Percentiles rank a stretch among this genome's conserved stretches.
These are phyloP conservation scores for Chaetothyriales sp. DNA, from an alignment of 2,329 filamentous ascomycete species.

Conservation along the genomic window DNA sequence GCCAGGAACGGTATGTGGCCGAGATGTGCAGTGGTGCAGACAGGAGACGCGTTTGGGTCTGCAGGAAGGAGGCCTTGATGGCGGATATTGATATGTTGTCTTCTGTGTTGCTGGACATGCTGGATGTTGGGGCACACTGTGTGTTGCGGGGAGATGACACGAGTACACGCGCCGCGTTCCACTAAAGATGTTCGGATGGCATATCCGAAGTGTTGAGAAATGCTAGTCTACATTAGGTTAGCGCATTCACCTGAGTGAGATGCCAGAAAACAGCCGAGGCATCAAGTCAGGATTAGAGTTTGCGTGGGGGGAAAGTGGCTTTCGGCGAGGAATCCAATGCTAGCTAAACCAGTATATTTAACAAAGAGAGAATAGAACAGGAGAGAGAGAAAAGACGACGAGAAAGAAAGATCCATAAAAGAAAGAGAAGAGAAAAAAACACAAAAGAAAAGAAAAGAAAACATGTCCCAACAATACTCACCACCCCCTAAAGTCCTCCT, in stretches of 20 bases:
- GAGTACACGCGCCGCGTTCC: background rate
- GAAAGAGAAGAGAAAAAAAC: background rate
- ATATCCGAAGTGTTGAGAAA: background rate
- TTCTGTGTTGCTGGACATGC: background rate
- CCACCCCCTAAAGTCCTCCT: slow-evolving; percentile 54
- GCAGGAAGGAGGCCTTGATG: slow-evolving; percentile 3
- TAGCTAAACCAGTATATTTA: too few species aligned
- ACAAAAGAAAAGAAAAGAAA: background rate
- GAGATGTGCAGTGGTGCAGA: background rate
- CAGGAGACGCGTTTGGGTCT: background rate
- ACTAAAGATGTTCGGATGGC: background rate
- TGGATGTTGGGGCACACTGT: too few species aligned
- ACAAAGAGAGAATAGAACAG: too few species aligned
- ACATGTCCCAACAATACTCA: background rate
- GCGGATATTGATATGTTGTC: background rate
- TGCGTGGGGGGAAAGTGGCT: background rate
- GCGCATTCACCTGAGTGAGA: background rate
- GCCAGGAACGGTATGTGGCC: background rate
- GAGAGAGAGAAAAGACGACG: too few species aligned
- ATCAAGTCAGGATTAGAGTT: background rate
- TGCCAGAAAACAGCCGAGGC: background rate
- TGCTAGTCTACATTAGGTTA: background rate
- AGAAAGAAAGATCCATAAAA: background rate
- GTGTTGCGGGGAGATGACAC: too few species aligned
- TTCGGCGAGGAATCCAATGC: too few species aligned